phyloP scores from a whole-genome alignment of 2,329 filamentous ascomycete species.

The Coleophoma crateriformis region DNA sequence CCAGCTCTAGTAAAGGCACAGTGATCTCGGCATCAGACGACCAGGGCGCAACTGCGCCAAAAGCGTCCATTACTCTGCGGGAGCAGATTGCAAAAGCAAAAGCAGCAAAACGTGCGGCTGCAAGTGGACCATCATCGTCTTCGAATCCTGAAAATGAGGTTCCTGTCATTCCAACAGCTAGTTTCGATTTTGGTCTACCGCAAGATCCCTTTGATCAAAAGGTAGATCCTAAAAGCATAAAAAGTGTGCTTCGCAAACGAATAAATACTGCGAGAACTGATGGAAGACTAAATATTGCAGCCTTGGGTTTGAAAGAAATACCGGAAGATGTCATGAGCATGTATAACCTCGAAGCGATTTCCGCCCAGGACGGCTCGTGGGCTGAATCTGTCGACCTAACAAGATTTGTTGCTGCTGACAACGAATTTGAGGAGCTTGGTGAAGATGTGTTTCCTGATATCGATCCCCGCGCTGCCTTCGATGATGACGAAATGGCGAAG shows the following conservation, averaged over 20 bases:
- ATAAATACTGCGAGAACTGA: conserved; percentile 68
- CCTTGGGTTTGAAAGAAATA: conserved; percentile 72
- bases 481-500: conserved; percentile 53
- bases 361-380: conserved; percentile 60
- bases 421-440: conserved; percentile 71
- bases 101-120: conserved; percentile 58
- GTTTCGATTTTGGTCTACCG: conserved; percentile 54
- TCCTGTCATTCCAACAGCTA: conserved; percentile 41
- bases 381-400: conserved; percentile 86
- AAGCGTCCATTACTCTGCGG: conserved; percentile 74
- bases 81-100: conserved; percentile 93
- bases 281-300: conserved; percentile 83
- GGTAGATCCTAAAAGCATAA: conserved; percentile 48
- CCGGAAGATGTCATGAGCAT: conserved; percentile 81
- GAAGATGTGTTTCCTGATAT: conserved; percentile 76
- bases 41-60: conserved; percentile 41
- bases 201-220: conserved; percentile 67
- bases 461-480: conserved; percentile 45
- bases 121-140: conserved; percentile 27
- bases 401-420: conserved; percentile 81
- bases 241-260: conserved; percentile 67
- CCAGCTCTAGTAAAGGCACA: conserved; percentile 10
- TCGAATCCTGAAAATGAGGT: conserved; percentile 21
- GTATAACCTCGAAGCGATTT: conserved; percentile 72
- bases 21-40: conserved; percentile 22